These are phyloP conservation scores for Nemania abortiva DNA, from an alignment of 2,329 filamentous ascomycete genomes.

Conservation along the genomic window DNA sequence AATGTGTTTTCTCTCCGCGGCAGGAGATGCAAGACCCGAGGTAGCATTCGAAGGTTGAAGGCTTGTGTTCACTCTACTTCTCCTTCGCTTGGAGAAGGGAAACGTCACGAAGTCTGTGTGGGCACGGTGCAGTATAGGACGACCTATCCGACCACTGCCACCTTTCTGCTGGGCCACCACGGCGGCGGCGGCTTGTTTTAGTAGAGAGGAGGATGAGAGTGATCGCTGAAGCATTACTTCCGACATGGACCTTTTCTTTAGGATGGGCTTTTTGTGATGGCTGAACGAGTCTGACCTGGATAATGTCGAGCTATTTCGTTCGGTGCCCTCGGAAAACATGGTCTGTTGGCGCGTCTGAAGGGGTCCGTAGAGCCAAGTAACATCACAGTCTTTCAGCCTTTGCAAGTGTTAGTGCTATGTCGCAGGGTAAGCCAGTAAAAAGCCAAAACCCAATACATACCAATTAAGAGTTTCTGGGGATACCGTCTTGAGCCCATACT, in stretches of 20 bases:
- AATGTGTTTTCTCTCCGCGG: constrained; percentile 83
- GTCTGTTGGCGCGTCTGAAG: constrained; percentile 78
- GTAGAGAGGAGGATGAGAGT: constrained; percentile 85
- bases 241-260: constrained; percentile 97
- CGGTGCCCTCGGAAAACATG: constrained; percentile 60
- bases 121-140: constrained; percentile 70
- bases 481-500: constrained; percentile 86
- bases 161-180: constrained; percentile 83
- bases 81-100: constrained; percentile 70
- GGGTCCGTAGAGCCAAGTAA: constrained; percentile 97
- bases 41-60: constrained; percentile 75
- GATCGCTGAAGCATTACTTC: constrained; percentile 94
- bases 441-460: constrained; percentile 63
- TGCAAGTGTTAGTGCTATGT: constrained; percentile 29
- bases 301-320: constrained; percentile 57
- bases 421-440: neutral
- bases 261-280: constrained; percentile 86
- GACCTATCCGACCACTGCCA: constrained; percentile 60
- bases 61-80: constrained; percentile 73
- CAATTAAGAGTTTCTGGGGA: constrained; percentile 94
- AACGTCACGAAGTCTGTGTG: constrained; percentile 77
- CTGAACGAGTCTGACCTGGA: constrained; percentile 74
- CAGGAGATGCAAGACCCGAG: constrained; percentile 74
- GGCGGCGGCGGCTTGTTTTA: constrained; percentile 89
- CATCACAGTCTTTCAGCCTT: constrained; percentile 96